Percentiles rank a stretch among this genome's conserved stretches.
Conservation (phyloP, 805 yeast species). For the Debaryomyces tyrocola region DNA sequence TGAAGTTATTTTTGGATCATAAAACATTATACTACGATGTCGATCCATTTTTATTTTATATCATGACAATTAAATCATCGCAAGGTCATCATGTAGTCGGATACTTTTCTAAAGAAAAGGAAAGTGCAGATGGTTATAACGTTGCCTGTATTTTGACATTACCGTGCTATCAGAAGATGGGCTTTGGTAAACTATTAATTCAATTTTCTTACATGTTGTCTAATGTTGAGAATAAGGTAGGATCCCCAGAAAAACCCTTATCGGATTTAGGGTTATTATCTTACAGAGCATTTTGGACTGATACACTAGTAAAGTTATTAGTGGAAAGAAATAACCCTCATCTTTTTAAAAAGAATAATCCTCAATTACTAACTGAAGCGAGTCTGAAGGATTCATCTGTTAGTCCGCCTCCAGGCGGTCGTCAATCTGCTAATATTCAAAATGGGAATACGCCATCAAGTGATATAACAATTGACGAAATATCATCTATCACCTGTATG, state of each 20-base stretch:
- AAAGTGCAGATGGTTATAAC: constrained; percentile 90
- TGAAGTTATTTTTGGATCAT: constrained; percentile 90
- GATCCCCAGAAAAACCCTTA: constrained; percentile 96
- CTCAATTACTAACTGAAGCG: constrained; percentile 30
- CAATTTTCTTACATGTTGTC: constrained; percentile 93
- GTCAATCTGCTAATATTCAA: constrained; percentile 1
- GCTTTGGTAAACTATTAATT: constrained; percentile 87
- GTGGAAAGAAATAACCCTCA: constrained; percentile 54
- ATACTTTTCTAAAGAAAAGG: constrained; percentile 95
- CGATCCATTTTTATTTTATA: constrained; percentile 93
- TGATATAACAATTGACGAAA: constrained; percentile 86
- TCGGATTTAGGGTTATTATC: constrained; percentile 92
- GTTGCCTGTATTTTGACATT: constrained; percentile 95
- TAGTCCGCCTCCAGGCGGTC: constrained; percentile 19
- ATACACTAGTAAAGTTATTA: constrained; percentile 71
- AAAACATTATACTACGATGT: constrained; percentile 96
- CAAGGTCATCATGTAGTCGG: constrained; percentile 96
- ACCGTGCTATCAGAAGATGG: constrained; percentile 95
- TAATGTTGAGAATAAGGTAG: constrained; percentile 83
- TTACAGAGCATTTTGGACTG: constrained; percentile 96
- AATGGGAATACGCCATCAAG: constrained; percentile 14
- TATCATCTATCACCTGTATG: constrained; percentile 84
- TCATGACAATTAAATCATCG: constrained; percentile 89
- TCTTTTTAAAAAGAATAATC: constrained; percentile 37
- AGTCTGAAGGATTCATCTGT: constrained; percentile 27